Conservation (phyloP, 257 asterid genomes). For the Ligustrum vulgare region DNA sequence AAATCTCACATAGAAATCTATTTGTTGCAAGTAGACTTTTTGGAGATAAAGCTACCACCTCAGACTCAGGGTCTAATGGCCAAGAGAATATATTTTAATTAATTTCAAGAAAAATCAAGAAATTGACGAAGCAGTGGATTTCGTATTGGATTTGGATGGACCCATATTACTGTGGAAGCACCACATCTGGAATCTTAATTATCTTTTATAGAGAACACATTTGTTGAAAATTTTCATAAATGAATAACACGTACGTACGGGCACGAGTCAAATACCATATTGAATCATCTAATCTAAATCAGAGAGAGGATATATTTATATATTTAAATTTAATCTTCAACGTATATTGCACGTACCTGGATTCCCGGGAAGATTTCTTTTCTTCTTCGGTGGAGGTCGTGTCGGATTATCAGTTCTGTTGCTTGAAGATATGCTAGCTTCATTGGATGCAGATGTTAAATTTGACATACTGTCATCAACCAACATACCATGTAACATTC, state of each 20-base stretch:
- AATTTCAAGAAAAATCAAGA: not conserved
- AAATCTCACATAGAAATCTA: constrained; percentile 71
- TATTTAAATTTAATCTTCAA: not conserved
- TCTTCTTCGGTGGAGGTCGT: constrained; percentile 52
- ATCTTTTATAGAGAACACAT: too few species aligned
- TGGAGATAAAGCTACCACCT: constrained; percentile 68
- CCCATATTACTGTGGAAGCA: not conserved
- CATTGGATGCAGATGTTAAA: constrained; percentile 69
- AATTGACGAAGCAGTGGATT: not conserved
- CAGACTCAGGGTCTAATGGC: constrained; percentile 62
- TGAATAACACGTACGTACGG: too few species aligned
- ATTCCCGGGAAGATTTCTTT: constrained; percentile 74
- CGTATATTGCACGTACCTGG: constrained; percentile 46
- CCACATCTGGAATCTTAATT: too few species aligned
- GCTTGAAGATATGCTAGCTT: constrained; percentile 60
- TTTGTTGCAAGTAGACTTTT: constrained; percentile 65
- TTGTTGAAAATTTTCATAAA: too few species aligned
- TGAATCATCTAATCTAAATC: not conserved
- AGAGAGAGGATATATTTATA: too few species aligned
- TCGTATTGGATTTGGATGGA: not conserved
- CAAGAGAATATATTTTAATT: not conserved
- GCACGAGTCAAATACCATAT: too few species aligned
- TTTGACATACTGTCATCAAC: constrained; percentile 61
- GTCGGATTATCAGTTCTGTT: constrained; percentile 39
- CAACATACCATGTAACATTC: constrained; percentile 35